A percentile compares a stretch with the other conserved stretches of the same genome.
Evolutionary conservation across 2,329 filamentous ascomycete genomes (phyloP).

Genomic region (Arthrobotrys sinensis): DNA sequence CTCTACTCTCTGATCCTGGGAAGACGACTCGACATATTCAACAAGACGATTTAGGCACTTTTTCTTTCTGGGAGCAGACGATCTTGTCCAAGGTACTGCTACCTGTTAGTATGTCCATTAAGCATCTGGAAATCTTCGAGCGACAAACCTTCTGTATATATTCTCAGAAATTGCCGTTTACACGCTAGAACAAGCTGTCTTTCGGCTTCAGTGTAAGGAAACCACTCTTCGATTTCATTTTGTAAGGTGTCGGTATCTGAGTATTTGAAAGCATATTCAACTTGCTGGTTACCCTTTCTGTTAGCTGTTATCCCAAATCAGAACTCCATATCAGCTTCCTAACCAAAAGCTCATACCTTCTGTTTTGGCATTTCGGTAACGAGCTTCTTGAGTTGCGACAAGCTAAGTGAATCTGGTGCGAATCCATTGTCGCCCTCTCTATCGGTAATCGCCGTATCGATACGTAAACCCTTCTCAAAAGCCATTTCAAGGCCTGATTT

Average conservation of each 20-base stretch:
- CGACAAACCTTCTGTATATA: constrained; percentile 69
- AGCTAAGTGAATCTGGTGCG: constrained; percentile 77
- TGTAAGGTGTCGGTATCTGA: constrained; percentile 80
- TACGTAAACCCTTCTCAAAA: constrained; percentile 41
- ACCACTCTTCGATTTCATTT: constrained; percentile 98
- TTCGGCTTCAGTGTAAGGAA: constrained; percentile 90
- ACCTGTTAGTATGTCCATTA: constrained; percentile 69
- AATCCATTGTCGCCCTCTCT: constrained; percentile 60
- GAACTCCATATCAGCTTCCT: not conserved
- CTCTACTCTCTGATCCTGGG: constrained; percentile 68
- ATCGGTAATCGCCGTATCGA: constrained; percentile 58
- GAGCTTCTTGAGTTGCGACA: constrained; percentile 80
- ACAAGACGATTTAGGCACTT: constrained; percentile 68
- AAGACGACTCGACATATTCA: constrained; percentile 67
- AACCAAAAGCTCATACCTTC: constrained; percentile 71
- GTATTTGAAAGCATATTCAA: constrained; percentile 87
- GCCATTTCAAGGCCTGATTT: constrained; percentile 19
- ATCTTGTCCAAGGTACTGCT: constrained; percentile 79
- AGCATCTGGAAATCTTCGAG: constrained; percentile 75
- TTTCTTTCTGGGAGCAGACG: constrained; percentile 64
- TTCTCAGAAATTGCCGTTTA: constrained; percentile 79
- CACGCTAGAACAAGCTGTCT: constrained; percentile 82
- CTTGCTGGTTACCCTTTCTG: constrained; percentile 65
- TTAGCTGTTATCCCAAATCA: constrained; percentile 16
- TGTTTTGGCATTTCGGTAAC: constrained; percentile 80